A percentile compares a stretch with the other conserved stretches of the same genome.
Conservation (phyloP, 192 early-diverging fungal genomes). For the Gonapodya prolifera region DNA sequence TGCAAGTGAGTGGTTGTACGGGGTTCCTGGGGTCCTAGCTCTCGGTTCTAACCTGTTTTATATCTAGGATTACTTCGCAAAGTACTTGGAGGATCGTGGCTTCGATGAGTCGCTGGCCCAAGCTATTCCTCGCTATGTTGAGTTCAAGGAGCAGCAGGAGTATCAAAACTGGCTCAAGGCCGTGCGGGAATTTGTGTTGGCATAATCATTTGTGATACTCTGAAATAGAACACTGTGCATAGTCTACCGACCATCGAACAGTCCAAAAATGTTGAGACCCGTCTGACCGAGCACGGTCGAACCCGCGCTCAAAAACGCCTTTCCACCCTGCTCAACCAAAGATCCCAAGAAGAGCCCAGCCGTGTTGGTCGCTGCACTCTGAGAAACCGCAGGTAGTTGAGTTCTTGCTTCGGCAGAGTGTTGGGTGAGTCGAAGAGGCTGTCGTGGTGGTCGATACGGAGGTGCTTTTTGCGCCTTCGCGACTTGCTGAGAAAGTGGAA, state of each 20-base stretch:
- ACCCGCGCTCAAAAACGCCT: not conserved
- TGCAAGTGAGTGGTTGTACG: slow-evolving; percentile 22
- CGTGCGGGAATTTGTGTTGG: slow-evolving; percentile 64
- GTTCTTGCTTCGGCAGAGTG: not conserved
- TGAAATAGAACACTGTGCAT: not conserved
- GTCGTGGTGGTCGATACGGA: not conserved
- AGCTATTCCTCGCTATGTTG: slow-evolving; percentile 80
- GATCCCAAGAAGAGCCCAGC: not conserved
- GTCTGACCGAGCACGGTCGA: not conserved
- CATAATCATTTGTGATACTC: slow-evolving; percentile 17
- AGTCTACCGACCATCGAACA: not conserved
- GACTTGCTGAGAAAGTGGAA: not conserved
- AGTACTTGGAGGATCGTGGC: slow-evolving; percentile 77
- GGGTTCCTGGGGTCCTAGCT: no score
- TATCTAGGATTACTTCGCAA: slow-evolving; percentile 55
- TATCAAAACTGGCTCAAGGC: slow-evolving; percentile 77
- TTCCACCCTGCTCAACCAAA: slow-evolving; percentile 3
- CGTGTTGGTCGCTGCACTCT: no score
- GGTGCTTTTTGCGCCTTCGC: not conserved
- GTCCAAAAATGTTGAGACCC: not conserved
- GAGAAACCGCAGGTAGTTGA: not conserved
- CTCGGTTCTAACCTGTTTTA: slow-evolving; percentile 39
- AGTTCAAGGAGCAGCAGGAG: slow-evolving; percentile 92
- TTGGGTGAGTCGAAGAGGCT: not conserved
- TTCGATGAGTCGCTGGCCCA: slow-evolving; percentile 68